Percentiles rank a stretch among this genome's conserved stretches.
These are phyloP conservation scores for Ganoderma resinaceum DNA, from an alignment of 1,284 basidiomycete species.

Conservation along the genomic window DNA sequence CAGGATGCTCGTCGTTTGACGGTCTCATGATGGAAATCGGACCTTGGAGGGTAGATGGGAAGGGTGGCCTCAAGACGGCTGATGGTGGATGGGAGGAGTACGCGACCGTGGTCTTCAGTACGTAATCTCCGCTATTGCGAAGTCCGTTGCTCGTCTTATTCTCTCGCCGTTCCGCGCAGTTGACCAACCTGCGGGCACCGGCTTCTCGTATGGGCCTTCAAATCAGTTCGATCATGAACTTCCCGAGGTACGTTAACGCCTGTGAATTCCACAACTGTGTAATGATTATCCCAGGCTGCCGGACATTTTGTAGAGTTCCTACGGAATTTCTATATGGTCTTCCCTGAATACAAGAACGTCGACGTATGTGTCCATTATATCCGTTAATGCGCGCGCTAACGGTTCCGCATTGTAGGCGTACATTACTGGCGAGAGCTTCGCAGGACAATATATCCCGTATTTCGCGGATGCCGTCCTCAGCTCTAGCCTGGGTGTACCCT, in stretches of 20 bases:
- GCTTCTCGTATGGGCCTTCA: constrained; percentile 90
- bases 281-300: constrained; percentile 65
- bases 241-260: constrained; percentile 58
- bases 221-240: constrained; percentile 87
- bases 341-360: constrained; percentile 85
- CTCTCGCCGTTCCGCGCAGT: constrained; percentile 54
- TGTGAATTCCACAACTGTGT: neutral
- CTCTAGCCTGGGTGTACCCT: constrained; percentile 61
- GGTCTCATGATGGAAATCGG: constrained; percentile 98
- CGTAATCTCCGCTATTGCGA: constrained; percentile 38
- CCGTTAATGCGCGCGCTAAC: neutral
- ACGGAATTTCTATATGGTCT: constrained; percentile 87
- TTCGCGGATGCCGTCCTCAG: constrained; percentile 86
- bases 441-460: constrained; percentile 99
- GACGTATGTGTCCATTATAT: constrained; percentile 66
- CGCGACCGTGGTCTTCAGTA: constrained; percentile 93
- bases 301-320: constrained; percentile 87
- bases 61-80: constrained; percentile 79
- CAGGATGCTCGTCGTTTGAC: constrained; percentile 97
- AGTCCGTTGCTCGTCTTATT: neutral
- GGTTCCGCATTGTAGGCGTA: constrained; percentile 70
- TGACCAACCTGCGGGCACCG: constrained; percentile 97
- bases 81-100: constrained; percentile 99
- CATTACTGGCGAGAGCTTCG: constrained; percentile 92
- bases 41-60: constrained; percentile 85